Evolutionary conservation across 2,329 filamentous ascomycete genomes (phyloP), one percentile per base, ranked within the genome.

Genomic region (Nemania bipapillata): DNA sequence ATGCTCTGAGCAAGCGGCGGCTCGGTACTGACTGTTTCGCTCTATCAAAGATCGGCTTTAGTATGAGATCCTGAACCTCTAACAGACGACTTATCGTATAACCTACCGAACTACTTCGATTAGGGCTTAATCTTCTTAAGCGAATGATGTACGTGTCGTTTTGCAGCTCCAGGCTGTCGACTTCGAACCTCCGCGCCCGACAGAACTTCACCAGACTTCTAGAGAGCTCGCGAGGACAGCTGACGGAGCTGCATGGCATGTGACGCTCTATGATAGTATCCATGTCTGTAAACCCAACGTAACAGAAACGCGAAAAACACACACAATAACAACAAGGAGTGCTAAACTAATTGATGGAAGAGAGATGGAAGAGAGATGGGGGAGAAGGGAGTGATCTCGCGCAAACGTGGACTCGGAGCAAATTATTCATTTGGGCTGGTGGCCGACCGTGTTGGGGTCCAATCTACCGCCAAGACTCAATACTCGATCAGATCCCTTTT

Each of bases 121-220:
- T 32, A 11, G 6, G 28, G 3, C 12, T 54, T 20, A 30, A 30
- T 37, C 52, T 20, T 30, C 52, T 54, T 30, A 54, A 37, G n/a
- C 52, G 52, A 37, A 54, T 54, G 20, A 54, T 54, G 17, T 54
- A 54, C 1, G 52, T 54, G 52, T 54, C 30, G 37, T 37, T 54
- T 32, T 37, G 52, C 52, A 54, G n/a, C 52, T 54, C 52, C 30
- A 54, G 30, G 20, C 52, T 54, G 9, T 54, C 52, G 30, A 54
- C n/a, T 54, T 54, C 30, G 30, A 54, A 54, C 4, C 52, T 37
- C 28, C 8, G 15, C 20, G 17, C 30, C n/a, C 30, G n/a, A 37
- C 52, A 54, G 30, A 54, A 54, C 52, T 54, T 54, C 4, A 35
- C 17, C 6, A 54, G n/a, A 15, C 52, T 54, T 12, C 28, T 35